Conservation (phyloP, 1,139 yeast genomes). For the Sugiyamaella neomexicana region DNA sequence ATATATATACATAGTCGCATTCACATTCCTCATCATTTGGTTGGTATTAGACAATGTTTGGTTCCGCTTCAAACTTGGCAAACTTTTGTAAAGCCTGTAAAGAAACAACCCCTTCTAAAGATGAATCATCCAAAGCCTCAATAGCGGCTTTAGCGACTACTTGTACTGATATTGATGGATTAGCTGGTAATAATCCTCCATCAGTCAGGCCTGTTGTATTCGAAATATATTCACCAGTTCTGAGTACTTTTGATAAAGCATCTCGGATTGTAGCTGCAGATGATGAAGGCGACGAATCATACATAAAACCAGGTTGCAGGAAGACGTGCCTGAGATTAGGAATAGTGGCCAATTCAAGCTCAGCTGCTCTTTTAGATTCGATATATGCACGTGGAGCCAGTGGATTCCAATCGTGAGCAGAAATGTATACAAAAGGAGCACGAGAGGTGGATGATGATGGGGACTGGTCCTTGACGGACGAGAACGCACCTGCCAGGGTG, state of each 20-base stretch:
- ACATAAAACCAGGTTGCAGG: conserved; percentile 82
- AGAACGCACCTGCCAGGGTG: conserved; percentile 57
- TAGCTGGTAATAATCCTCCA: conserved; percentile 35
- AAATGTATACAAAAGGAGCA: conserved; percentile 65
- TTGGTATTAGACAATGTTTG: conserved; percentile 4
- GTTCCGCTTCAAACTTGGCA: conserved; percentile 19
- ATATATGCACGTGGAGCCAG: conserved; percentile 61
- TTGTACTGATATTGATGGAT: conserved; percentile 57
- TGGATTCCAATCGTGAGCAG: conserved; percentile 71
- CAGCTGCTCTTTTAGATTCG: conserved; percentile 75
- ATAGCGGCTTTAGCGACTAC: conserved; percentile 62
- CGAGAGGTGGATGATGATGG: conserved; percentile 35
- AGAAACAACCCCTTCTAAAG: conserved; percentile 57
- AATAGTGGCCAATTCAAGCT: conserved; percentile 48
- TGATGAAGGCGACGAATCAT: conserved; percentile 42
- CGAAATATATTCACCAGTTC: conserved; percentile 17
- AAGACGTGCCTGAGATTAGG: conserved; percentile 57
- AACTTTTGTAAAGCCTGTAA: conserved; percentile 46
- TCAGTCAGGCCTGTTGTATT: conserved; percentile 30
- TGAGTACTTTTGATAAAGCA: conserved; percentile 16
- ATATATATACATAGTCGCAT: not conserved
- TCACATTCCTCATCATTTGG: not conserved
- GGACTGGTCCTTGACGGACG: conserved; percentile 24
- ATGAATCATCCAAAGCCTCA: conserved; percentile 53
- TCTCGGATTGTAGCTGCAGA: conserved; percentile 17